A percentile compares a stretch with the other conserved stretches of the same genome.
Conservation (phyloP, 805 yeast species). For the Candida ulmi region DNA sequence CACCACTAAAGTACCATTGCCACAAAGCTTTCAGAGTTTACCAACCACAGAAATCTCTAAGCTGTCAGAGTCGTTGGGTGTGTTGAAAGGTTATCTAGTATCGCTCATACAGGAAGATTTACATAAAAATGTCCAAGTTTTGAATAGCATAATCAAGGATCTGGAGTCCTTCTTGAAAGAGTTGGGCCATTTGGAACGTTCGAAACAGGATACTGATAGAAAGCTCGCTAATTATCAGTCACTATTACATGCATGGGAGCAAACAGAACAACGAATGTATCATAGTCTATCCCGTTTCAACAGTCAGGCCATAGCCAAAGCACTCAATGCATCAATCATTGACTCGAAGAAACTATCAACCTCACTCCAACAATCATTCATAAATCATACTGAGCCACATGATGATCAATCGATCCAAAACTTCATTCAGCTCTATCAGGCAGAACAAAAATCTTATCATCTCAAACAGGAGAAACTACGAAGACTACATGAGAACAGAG, state of each 20-base stretch:
- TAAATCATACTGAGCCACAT: slow-evolving; percentile 19
- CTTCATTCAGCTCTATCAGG: slow-evolving; percentile 38
- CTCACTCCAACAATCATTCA: slow-evolving; percentile 27
- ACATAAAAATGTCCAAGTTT: slow-evolving; percentile 15
- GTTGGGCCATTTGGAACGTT: slow-evolving; percentile 23
- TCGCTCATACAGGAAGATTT: slow-evolving; percentile 18
- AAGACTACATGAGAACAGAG: slow-evolving; percentile 33
- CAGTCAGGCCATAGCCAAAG: slow-evolving; percentile 26
- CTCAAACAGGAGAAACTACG: slow-evolving; percentile 39
- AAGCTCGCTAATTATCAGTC: slow-evolving; percentile 4
- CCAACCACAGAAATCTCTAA: slow-evolving; percentile 20
- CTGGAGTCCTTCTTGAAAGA: slow-evolving; percentile 23
- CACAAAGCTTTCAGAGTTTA: slow-evolving; percentile 14
- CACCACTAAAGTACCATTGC: slow-evolving; percentile 7
- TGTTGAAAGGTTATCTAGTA: slow-evolving; percentile 25
- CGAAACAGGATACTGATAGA: slow-evolving; percentile 19
- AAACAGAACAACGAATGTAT: slow-evolving; percentile 29
- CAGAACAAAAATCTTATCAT: slow-evolving; percentile 38
- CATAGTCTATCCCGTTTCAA: slow-evolving; percentile 30
- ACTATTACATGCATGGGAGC: slow-evolving; percentile 29
- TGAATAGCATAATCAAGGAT: slow-evolving; percentile 21
- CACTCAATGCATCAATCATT: slow-evolving; percentile 24
- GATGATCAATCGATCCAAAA: slow-evolving; percentile 26
- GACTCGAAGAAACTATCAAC: slow-evolving; percentile 30
- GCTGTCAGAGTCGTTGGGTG: slow-evolving; percentile 14